Evolutionary conservation across 2,329 filamentous ascomycete species (phyloP).

Genomic region (Chaetomiaceae sp.): DNA sequence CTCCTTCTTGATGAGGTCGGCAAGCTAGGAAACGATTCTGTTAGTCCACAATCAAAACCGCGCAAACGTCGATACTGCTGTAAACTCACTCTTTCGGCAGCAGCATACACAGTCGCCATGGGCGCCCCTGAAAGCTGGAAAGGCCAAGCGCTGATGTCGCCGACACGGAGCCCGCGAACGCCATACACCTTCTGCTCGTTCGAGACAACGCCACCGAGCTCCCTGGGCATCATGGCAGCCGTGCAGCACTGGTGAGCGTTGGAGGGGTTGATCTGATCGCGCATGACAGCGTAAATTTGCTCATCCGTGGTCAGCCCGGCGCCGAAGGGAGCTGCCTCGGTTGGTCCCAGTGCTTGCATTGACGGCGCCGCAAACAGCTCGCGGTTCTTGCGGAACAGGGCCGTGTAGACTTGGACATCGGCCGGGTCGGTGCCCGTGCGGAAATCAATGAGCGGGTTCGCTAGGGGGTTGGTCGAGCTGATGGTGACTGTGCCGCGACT

Average conservation of each 20-base stretch:
- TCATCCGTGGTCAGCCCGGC: constrained; percentile 26
- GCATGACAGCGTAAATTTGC: constrained; percentile 27
- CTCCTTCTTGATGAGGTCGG: constrained; percentile 25
- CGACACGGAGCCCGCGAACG: constrained; percentile 18
- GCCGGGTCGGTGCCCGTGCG: constrained; percentile 37
- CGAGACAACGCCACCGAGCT: constrained; percentile 18
- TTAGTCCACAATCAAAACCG: background rate
- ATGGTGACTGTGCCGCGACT: constrained; percentile 38
- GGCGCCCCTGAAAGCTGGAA: constrained; percentile 23
- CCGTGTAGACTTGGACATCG: constrained; percentile 34
- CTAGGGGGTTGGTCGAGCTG: constrained; percentile 33
- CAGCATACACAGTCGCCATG: constrained; percentile 25
- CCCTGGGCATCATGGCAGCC: constrained; percentile 21
- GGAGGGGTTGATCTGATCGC: constrained; percentile 21
- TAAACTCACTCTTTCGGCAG: constrained; percentile 20
- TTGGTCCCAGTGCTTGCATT: constrained; percentile 30
- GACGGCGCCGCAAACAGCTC: constrained; percentile 31
- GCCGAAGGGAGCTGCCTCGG: constrained; percentile 30
- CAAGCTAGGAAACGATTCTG: constrained; percentile 16
- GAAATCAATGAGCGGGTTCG: constrained; percentile 35
- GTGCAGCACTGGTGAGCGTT: constrained; percentile 31
- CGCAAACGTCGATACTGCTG: too few relatives aligned
- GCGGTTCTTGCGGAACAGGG: constrained; percentile 34
- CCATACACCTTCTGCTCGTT: constrained; percentile 22
- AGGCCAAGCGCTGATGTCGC: constrained; percentile 25